Percentiles rank a stretch among this genome's conserved stretches.
Evolutionary conservation across 2,329 filamentous ascomycete genomes (phyloP).

Genomic region (Cordyceps cicadae): DNA sequence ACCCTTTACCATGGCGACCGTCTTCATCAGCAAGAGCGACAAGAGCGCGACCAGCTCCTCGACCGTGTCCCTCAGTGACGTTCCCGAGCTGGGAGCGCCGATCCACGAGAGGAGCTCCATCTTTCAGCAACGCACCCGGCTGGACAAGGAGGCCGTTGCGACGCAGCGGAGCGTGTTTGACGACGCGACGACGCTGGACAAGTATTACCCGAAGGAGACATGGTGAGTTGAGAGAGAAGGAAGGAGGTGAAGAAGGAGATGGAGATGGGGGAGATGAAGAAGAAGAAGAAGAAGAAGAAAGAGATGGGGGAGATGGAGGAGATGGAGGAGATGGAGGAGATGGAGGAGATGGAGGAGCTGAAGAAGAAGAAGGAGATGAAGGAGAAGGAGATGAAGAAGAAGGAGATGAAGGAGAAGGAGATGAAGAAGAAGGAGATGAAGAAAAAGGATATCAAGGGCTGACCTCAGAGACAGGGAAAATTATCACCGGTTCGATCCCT

Average conservation of each 20-base stretch:
- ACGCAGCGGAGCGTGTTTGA: constrained; percentile 33
- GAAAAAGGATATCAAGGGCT: too few species aligned
- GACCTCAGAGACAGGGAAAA: constrained; percentile 26
- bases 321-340: too few species aligned
- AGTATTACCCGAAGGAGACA: constrained; percentile 25
- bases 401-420: too few species aligned
- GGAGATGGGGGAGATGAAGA: too few species aligned
- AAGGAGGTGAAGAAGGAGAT: too few species aligned
- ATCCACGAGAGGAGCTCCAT: constrained; percentile 24
- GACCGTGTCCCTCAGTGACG: constrained; percentile 11
- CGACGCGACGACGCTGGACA: constrained; percentile 26
- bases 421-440: too few species aligned
- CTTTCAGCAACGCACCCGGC: constrained; percentile 21
- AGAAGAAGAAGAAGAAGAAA: too few species aligned
- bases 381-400: too few species aligned
- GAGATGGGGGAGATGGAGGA: too few species aligned
- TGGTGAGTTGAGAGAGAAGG: constrained; percentile 14
- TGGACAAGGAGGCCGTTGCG: constrained; percentile 27
- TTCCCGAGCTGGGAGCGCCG: constrained; percentile 23
- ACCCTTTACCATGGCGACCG: constrained; percentile 12
- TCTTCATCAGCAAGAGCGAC: constrained; percentile 9
- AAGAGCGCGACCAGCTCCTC: constrained; percentile 9
- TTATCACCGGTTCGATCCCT: constrained; percentile 38
- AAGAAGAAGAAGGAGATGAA: too few species aligned
- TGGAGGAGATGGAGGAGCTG: too few species aligned